These are phyloP conservation scores for Pseudonitzschia multiseries DNA, from an alignment of 108 stramenopile genomes.

Conservation along the genomic window DNA sequence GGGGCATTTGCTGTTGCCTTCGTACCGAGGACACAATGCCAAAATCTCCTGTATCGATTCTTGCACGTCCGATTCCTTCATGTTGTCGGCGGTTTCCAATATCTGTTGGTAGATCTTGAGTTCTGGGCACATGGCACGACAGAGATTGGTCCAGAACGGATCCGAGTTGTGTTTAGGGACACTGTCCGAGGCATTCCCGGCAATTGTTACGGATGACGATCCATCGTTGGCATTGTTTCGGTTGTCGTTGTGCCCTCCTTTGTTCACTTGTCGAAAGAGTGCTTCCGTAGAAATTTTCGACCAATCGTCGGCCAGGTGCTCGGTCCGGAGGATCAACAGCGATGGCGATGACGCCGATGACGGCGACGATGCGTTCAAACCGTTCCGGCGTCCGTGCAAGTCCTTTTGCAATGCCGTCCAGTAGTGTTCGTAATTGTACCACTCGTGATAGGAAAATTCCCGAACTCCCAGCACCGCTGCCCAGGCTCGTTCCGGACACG, in stretches of 20 bases:
- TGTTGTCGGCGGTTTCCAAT: constrained; percentile 14
- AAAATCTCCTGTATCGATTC: constrained; percentile 27
- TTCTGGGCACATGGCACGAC: constrained; percentile 34
- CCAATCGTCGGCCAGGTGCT: constrained; percentile 38
- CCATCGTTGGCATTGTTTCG: too few species aligned
- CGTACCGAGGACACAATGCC: constrained; percentile 24
- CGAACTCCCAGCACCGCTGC: constrained; percentile 35
- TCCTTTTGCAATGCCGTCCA: constrained; percentile 21
- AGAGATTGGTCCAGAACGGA: constrained; percentile 17
- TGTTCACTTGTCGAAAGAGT: constrained; percentile 33
- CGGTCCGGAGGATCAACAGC: constrained; percentile 28
- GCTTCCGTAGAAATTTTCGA: constrained; percentile 16
- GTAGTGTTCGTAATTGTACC: constrained; percentile 47
- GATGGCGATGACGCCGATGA: not conserved
- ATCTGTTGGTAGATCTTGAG: constrained; percentile 35
- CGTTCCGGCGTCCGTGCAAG: not conserved
- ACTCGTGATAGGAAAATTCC: constrained; percentile 43
- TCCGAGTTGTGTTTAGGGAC: not conserved
- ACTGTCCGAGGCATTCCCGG: not conserved
- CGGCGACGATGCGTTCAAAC: not conserved
- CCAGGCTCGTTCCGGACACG: constrained; percentile 40
- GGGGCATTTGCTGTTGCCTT: constrained; percentile 1
- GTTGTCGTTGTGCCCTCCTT: not conserved
- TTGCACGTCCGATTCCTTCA: constrained; percentile 17
- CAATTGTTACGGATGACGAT: too few species aligned